Percentiles rank a stretch among this genome's conserved stretches.
These are phyloP conservation scores for Oenanthe sinensis DNA, from an alignment of 129 eudicot species.

Conservation along the genomic window DNA sequence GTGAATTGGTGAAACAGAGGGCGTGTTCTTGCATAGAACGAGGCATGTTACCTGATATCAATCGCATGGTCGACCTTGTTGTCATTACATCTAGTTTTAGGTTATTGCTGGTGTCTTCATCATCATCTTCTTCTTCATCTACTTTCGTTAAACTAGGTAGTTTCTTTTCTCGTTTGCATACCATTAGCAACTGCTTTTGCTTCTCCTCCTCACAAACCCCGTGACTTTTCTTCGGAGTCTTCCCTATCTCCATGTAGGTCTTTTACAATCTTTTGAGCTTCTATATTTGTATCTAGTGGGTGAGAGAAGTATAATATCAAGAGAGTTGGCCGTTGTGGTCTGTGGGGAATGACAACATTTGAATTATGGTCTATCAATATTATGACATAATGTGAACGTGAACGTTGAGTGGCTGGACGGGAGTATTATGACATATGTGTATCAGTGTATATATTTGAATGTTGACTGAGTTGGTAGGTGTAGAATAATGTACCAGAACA, in stretches of 20 bases:
- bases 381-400: constrained; percentile 20
- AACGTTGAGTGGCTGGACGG: constrained; percentile 7
- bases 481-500: neutral
- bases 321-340: neutral
- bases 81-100: constrained; percentile 40
- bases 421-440: neutral
- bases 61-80: constrained; percentile 36
- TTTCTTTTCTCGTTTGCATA: neutral
- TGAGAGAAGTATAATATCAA: neutral
- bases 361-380: constrained; percentile 15
- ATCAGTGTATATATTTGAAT: neutral
- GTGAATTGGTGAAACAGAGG: constrained; percentile 47
- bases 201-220: constrained; percentile 19
- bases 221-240: neutral
- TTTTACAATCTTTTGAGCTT: neutral
- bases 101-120: constrained; percentile 17
- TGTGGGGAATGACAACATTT: neutral
- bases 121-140: constrained; percentile 8
- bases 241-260: constrained; percentile 21
- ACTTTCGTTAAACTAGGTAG: neutral
- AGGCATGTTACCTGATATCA: constrained; percentile 79
- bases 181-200: neutral
- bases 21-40: constrained; percentile 67
- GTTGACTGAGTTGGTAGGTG: constrained; percentile 1
- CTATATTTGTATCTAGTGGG: neutral